These are phyloP conservation scores for Marsdenia floribunda DNA, from an alignment of 257 asterid genomes.

Conservation along the genomic window DNA sequence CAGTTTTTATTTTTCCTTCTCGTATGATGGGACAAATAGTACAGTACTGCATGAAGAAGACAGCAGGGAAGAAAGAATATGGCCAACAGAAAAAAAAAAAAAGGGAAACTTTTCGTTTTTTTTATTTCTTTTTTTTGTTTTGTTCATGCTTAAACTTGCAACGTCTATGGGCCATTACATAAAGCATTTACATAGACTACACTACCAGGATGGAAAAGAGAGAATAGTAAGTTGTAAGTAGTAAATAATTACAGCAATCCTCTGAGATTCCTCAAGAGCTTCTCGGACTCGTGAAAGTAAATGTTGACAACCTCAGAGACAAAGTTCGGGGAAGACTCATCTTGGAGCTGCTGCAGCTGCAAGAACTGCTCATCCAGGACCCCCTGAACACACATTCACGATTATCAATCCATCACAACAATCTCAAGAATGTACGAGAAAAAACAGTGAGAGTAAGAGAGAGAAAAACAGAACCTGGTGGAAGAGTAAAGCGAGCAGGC, in stretches of 20 bases:
- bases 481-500: slow-evolving; percentile 79
- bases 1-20: background rate
- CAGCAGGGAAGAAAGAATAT: background rate
- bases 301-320: slow-evolving; percentile 86
- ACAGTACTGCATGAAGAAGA: slow-evolving; percentile 1
- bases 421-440: background rate
- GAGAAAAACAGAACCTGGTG: slow-evolving; percentile 48
- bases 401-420: background rate
- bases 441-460: too few relatives aligned
- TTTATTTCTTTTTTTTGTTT: background rate
- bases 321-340: slow-evolving; percentile 80
- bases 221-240: background rate
- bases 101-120: background rate
- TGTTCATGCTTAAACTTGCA: background rate
- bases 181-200: background rate
- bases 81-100: background rate
- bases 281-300: slow-evolving; percentile 82
- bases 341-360: slow-evolving; percentile 87
- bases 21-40: background rate
- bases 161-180: background rate
- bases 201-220: background rate
- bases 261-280: slow-evolving; percentile 71
- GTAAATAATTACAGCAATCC: slow-evolving; percentile 53
- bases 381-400: slow-evolving; percentile 33
- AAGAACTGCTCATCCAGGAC: slow-evolving; percentile 87